These are phyloP conservation scores for Phytophthora colocasiae DNA, from an alignment of 352 stramenopile genomes.

Conservation along the genomic window DNA sequence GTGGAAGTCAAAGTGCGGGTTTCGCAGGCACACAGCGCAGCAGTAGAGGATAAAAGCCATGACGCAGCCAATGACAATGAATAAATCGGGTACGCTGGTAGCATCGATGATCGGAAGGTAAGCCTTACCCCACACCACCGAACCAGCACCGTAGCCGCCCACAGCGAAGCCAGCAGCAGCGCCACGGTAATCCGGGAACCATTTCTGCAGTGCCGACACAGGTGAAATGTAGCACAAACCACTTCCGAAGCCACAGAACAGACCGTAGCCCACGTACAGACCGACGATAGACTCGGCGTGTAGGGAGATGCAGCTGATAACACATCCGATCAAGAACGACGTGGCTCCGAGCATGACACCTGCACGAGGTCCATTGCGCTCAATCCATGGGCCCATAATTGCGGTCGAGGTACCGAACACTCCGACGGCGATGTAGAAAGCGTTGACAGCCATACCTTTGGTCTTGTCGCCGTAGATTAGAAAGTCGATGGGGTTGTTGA, in stretches of 20 bases:
- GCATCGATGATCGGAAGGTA: conserved; percentile 66
- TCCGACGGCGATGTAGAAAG: conserved; percentile 77
- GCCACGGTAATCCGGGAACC: conserved; percentile 81
- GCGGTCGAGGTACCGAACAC: conserved; percentile 67
- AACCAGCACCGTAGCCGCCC: conserved; percentile 64
- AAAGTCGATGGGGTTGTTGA: conserved; percentile 74
- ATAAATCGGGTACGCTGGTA: conserved; percentile 52
- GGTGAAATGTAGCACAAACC: conserved; percentile 82
- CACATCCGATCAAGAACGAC: conserved; percentile 57
- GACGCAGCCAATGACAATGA: conserved; percentile 57
- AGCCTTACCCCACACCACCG: conserved; percentile 71
- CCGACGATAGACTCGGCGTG: conserved; percentile 52
- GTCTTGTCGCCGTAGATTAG: conserved; percentile 55
- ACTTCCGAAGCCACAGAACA: conserved; percentile 69
- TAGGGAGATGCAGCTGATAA: conserved; percentile 62
- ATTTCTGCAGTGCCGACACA: conserved; percentile 78
- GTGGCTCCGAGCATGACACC: conserved; percentile 58
- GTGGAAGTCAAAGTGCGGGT: conserved; percentile 55
- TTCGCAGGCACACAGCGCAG: conserved; percentile 54
- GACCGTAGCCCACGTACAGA: conserved; percentile 74
- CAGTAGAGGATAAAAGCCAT: conserved; percentile 49
- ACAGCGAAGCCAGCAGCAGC: conserved; percentile 75
- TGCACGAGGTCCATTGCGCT: conserved; percentile 61
- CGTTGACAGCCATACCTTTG: conserved; percentile 67
- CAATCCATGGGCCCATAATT: conserved; percentile 74